These are phyloP conservation scores for Theobroma cacao DNA, from an alignment of 345 rosid genomes.

Conservation along the genomic window DNA sequence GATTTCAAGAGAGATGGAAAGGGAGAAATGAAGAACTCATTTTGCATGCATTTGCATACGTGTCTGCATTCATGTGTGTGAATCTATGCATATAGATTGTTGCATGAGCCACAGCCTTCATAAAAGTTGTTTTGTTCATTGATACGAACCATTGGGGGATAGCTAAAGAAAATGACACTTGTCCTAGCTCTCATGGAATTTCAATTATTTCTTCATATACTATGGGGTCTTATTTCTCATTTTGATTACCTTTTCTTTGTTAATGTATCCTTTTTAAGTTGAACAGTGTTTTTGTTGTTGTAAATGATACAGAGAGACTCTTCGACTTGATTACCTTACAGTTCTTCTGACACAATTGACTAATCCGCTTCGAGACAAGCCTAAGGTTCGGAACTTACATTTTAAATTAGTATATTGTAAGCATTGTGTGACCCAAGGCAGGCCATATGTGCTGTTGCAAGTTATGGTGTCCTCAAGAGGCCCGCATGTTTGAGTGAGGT, in stretches of 20 bases:
- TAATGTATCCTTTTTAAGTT: conserved; percentile 5
- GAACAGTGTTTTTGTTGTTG: conserved; percentile 15
- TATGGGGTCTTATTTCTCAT: not conserved
- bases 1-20: not conserved
- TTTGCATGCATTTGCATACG: not conserved
- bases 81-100: not conserved
- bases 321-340: conserved; percentile 76
- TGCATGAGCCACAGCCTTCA: not conserved
- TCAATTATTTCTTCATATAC: not conserved
- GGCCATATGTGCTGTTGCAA: not conserved
- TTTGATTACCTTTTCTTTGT: not conserved
- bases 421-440: not conserved
- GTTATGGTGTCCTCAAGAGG: not conserved
- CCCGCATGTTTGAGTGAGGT: not conserved
- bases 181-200: not conserved
- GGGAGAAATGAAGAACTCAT: not conserved
- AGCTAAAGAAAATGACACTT: not conserved
- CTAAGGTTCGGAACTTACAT: conserved; percentile 55
- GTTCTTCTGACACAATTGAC: conserved; percentile 70
- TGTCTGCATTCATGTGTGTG: not conserved
- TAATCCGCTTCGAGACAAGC: conserved; percentile 68
- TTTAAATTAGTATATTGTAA: not conserved
- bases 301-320: conserved; percentile 52
- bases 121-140: not conserved
- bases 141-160: not conserved